These are phyloP conservation scores for Apostasia ramifera DNA, from an alignment of 106 monocot genomes.

Conservation along the genomic window DNA sequence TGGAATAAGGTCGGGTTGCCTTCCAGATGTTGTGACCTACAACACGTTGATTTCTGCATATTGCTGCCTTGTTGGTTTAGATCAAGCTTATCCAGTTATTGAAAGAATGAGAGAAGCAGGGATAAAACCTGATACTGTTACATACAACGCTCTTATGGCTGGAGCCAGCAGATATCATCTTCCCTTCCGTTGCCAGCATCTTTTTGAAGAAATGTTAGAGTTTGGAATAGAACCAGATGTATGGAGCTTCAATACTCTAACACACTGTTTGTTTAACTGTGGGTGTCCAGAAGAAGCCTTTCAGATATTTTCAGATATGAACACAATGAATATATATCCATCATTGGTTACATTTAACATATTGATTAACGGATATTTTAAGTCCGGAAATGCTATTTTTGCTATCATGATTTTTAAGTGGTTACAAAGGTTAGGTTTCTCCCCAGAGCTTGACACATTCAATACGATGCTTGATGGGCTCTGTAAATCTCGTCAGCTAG, in stretches of 20 bases:
- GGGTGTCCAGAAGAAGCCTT: constrained; percentile 53
- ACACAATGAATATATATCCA: constrained; percentile 31
- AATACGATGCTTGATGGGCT: constrained; percentile 78
- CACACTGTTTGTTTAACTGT: constrained; percentile 71
- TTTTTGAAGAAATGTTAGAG: constrained; percentile 80
- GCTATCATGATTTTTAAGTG: constrained; percentile 58
- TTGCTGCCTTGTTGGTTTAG: constrained; percentile 36
- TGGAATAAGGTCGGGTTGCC: constrained; percentile 59
- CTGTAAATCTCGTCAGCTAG: constrained; percentile 45
- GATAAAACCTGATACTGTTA: constrained; percentile 54
- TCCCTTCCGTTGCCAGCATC: constrained; percentile 23
- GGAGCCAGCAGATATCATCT: constrained; percentile 30
- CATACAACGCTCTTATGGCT: constrained; percentile 74
- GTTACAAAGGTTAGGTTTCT: constrained; percentile 38
- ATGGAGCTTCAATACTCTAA: constrained; percentile 75
- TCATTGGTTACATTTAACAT: constrained; percentile 68
- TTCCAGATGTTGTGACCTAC: constrained; percentile 81
- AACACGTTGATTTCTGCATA: constrained; percentile 64
- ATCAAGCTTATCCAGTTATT: constrained; percentile 38
- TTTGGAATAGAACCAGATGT: constrained; percentile 43
- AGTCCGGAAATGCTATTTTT: constrained; percentile 38
- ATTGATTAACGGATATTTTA: constrained; percentile 76
- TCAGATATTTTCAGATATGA: constrained; percentile 58
- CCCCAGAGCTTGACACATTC: constrained; percentile 54
- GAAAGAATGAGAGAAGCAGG: constrained; percentile 60